These are phyloP conservation scores for Metarhizium anisopliae DNA, from an alignment of 2,329 filamentous ascomycete species.

Conservation along the genomic window DNA sequence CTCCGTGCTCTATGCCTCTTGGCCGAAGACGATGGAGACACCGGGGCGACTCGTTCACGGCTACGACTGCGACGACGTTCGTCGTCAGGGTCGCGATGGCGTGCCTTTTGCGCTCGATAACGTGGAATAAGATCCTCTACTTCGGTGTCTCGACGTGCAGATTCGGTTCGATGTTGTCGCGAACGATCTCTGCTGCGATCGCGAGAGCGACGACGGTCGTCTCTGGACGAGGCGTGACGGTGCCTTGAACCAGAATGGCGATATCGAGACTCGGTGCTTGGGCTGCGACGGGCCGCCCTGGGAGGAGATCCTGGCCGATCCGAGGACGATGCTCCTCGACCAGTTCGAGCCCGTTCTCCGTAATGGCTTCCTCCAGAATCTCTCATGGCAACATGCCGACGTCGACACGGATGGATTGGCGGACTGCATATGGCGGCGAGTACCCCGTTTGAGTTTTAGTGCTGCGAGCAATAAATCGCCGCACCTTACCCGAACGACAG, in stretches of 20 bases:
- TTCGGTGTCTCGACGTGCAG: slow-evolving; percentile 19
- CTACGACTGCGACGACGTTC: slow-evolving; percentile 25
- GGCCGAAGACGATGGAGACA: slow-evolving; percentile 27
- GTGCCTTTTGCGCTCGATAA: slow-evolving; percentile 23
- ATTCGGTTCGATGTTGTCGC: slow-evolving; percentile 17
- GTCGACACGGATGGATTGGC: slow-evolving; percentile 24
- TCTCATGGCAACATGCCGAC: slow-evolving; percentile 33
- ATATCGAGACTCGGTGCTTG: slow-evolving; percentile 20
- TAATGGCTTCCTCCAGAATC: slow-evolving; percentile 26
- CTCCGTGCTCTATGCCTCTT: slow-evolving; percentile 35
- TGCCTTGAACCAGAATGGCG: slow-evolving; percentile 20
- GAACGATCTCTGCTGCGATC: slow-evolving; percentile 28
- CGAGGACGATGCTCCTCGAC: slow-evolving; percentile 23
- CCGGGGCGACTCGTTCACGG: slow-evolving; percentile 21
- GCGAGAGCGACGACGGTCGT: slow-evolving; percentile 28
- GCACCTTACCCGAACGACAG: slow-evolving; percentile 27
- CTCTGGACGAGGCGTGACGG: slow-evolving; percentile 20
- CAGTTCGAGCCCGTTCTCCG: slow-evolving; percentile 26
- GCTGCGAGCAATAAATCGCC: slow-evolving; percentile 25
- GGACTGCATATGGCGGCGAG: slow-evolving; percentile 19
- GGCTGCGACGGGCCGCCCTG: slow-evolving; percentile 20
- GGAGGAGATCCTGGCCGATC: slow-evolving; percentile 23
- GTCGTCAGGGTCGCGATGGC: slow-evolving; percentile 20
- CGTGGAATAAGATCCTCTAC: slow-evolving; percentile 29
- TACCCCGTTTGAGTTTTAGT: slow-evolving; percentile 30